Conservation (phyloP, 768 basidiomycete species). For the Hygrophorus russula region DNA sequence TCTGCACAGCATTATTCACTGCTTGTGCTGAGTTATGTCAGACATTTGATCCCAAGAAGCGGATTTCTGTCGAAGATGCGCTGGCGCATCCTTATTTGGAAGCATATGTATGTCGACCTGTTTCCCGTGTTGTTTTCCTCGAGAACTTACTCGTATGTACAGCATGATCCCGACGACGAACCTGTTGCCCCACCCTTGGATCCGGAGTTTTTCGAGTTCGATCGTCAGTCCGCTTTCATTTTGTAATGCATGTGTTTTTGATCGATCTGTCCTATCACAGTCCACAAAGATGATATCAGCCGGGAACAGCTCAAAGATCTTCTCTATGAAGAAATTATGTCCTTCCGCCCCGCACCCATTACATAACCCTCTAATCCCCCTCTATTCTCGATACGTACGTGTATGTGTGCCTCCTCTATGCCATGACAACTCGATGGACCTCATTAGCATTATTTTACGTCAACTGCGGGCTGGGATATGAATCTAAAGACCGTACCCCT, state of each 20-base stretch:
- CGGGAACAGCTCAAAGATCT: constrained; percentile 93
- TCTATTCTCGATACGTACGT: no score
- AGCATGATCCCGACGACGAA: constrained; percentile 96
- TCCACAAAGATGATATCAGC: constrained; percentile 93
- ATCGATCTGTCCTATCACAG: constrained; percentile 23
- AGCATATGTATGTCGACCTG: constrained; percentile 58
- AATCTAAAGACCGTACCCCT: no score
- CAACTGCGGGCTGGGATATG: no score
- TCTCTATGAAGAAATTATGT: constrained; percentile 90
- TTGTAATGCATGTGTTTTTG: constrained; percentile 1
- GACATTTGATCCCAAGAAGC: constrained; percentile 98
- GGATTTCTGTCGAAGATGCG: constrained; percentile 89
- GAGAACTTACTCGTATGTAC: constrained; percentile 1
- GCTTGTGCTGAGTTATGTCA: constrained; percentile 13
- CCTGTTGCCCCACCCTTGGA: constrained; percentile 92
- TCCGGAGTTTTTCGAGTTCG: constrained; percentile 96
- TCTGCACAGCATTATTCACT: constrained; percentile 1
- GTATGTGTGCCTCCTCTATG: no score
- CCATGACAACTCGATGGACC: no score
- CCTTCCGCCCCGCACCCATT: constrained; percentile 63
- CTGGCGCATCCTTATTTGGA: constrained; percentile 92
- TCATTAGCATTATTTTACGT: no score
- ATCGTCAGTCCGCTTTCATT: constrained; percentile 42
- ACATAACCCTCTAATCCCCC: constrained; percentile 19
- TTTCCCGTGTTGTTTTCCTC: constrained; percentile 1